Evolutionary conservation across 75 land plant genomes (phyloP).

Genomic region (Isoetes taiwanensis): DNA sequence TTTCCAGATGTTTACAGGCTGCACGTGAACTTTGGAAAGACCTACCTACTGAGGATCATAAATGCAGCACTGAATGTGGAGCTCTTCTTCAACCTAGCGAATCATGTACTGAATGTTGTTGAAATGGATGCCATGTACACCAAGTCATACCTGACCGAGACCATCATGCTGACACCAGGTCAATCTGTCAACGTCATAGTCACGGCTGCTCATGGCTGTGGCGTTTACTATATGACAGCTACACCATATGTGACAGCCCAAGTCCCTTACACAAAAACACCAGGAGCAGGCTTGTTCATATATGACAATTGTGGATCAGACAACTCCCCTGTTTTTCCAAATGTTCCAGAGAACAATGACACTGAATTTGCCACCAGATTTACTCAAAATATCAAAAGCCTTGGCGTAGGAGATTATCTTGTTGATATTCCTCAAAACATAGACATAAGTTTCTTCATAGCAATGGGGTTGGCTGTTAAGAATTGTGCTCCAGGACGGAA

Average conservation of each 20-base stretch:
- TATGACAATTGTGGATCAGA: constrained; percentile 21
- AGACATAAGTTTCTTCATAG: constrained; percentile 23
- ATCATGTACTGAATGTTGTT: constrained; percentile 37
- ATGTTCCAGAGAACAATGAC: constrained; percentile 29
- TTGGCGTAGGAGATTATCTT: not conserved
- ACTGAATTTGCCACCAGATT: constrained; percentile 19
- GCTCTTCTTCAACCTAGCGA: constrained; percentile 35
- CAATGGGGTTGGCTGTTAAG: constrained; percentile 24
- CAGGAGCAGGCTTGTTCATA: constrained; percentile 44
- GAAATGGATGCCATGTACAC: constrained; percentile 44
- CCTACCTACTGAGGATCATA: constrained; percentile 28
- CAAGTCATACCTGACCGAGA: constrained; percentile 34
- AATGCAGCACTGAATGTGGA: constrained; percentile 28
- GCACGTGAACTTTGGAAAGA: constrained; percentile 23
- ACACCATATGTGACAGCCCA: constrained; percentile 20
- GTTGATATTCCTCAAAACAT: constrained; percentile 12
- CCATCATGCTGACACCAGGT: constrained; percentile 42
- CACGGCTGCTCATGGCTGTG: constrained; percentile 21
- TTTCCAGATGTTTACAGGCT: constrained; percentile 25
- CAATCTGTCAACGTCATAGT: constrained; percentile 47
- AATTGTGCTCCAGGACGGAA: constrained; percentile 27
- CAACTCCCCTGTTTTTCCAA: not conserved
- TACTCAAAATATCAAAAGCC: constrained; percentile 16
- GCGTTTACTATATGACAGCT: constrained; percentile 37
- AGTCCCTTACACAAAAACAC: constrained; percentile 35